Conservation (phyloP, 1,139 yeast genomes). For the Protomyces lactucae-debilis region DNA sequence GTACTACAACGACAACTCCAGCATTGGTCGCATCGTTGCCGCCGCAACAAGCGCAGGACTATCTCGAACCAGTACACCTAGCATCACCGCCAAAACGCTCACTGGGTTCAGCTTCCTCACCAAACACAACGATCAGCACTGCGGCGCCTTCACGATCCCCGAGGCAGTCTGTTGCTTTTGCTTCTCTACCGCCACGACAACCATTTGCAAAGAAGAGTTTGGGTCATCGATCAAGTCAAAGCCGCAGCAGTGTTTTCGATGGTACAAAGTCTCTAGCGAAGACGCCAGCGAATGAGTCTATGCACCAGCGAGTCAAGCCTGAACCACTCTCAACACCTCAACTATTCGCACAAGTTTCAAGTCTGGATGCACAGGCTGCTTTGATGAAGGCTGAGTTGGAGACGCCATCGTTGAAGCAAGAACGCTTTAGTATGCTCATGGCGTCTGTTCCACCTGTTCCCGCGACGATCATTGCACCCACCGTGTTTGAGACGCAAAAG, state of each 20-base stretch:
- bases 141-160: constrained; percentile 2
- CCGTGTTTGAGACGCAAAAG: background rate
- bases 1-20: background rate
- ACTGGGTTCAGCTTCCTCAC: constrained; percentile 5
- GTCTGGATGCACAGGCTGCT: background rate
- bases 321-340: constrained; percentile 12
- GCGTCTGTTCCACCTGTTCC: background rate
- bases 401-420: background rate
- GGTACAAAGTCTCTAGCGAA: background rate
- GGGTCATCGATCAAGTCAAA: constrained; percentile 18
- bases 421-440: background rate
- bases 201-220: constrained; percentile 25
- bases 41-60: background rate
- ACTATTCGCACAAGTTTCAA: background rate
- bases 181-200: constrained; percentile 23
- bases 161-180: constrained; percentile 17
- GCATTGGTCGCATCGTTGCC: background rate
- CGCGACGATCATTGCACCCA: background rate
- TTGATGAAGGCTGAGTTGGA: background rate
- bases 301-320: background rate
- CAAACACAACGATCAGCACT: background rate
- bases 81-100: constrained; percentile 13
- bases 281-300: background rate
- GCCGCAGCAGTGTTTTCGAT: constrained; percentile 3
- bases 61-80: constrained; percentile 13